Conservation (phyloP, 345 rosid species). For the Hibiscus mutabilis region DNA sequence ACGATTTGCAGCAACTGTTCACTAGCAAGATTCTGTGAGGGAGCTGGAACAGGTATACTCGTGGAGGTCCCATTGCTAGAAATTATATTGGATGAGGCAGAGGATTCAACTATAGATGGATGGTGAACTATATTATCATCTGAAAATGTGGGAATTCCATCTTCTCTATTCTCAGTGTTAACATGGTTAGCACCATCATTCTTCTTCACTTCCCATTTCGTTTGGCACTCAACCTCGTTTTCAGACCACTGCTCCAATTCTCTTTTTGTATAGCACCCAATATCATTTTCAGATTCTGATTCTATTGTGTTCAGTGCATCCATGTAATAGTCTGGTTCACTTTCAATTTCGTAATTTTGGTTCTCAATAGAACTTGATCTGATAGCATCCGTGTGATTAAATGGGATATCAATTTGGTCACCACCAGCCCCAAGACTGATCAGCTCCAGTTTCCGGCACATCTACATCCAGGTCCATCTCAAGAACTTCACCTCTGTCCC, state of each 20-base stretch:
- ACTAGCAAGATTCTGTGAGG: slow-evolving; percentile 24
- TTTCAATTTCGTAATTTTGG: slow-evolving; percentile 50
- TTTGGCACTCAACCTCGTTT: slow-evolving; percentile 5
- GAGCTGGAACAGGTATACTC: slow-evolving; percentile 20
- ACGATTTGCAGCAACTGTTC: slow-evolving; percentile 27
- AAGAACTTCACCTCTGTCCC: slow-evolving; percentile 28
- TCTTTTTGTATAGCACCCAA: slow-evolving; percentile 42
- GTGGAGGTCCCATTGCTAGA: slow-evolving; percentile 20
- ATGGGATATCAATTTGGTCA: slow-evolving; percentile 21
- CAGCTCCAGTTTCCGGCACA: slow-evolving; percentile 20
- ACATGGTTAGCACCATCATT: slow-evolving; percentile 3
- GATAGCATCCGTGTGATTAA: slow-evolving; percentile 24
- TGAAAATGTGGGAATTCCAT: slow-evolving; percentile 11
- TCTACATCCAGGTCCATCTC: slow-evolving; percentile 29
- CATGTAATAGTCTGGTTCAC: slow-evolving; percentile 66
- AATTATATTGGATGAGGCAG: slow-evolving; percentile 16
- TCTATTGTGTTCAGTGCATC: slow-evolving; percentile 88
- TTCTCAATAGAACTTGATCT: slow-evolving; percentile 24
- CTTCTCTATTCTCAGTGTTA: slow-evolving; percentile 19
- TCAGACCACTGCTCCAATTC: slow-evolving; percentile 28
- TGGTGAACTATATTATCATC: slow-evolving; percentile 15
- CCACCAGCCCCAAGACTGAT: slow-evolving; percentile 17
- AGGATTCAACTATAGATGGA: slow-evolving; percentile 24
- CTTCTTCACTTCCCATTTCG: slow-evolving; percentile 5
- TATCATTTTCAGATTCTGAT: slow-evolving; percentile 59